These are phyloP conservation scores for Trypanosoma boissoni DNA, from an alignment of 208 protist species.

Conservation along the genomic window DNA sequence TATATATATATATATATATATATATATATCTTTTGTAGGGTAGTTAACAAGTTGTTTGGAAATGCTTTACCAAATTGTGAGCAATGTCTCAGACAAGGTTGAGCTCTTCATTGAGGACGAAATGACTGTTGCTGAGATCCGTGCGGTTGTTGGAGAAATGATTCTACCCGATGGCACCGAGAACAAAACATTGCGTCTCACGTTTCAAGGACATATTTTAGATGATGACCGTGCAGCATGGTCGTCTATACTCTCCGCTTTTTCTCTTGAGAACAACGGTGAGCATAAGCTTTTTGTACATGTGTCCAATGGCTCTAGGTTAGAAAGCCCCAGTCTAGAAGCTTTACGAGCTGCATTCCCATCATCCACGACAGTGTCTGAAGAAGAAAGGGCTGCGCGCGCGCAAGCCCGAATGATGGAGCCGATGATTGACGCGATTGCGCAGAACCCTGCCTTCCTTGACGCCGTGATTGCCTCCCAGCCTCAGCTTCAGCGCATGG, in stretches of 20 bases:
- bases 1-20: too few relatives aligned
- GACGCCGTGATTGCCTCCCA: conserved; percentile 47
- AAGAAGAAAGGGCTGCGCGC: conserved; percentile 38
- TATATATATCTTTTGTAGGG: conserved; percentile 1
- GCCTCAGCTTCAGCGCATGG: conserved; percentile 46
- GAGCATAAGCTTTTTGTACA: conserved; percentile 64
- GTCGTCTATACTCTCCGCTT: conserved; percentile 5
- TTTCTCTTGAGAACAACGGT: neutral
- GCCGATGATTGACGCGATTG: conserved; percentile 65
- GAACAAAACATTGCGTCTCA: conserved; percentile 41
- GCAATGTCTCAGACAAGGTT: conserved; percentile 55
- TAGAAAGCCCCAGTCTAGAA: conserved; percentile 36
- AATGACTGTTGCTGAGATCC: conserved; percentile 75
- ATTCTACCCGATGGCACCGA: conserved; percentile 30
- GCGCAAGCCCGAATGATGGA: conserved; percentile 52
- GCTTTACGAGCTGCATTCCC: conserved; percentile 38
- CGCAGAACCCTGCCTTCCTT: conserved; percentile 46
- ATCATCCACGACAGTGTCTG: conserved; percentile 22
- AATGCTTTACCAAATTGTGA: conserved; percentile 74
- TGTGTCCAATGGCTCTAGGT: conserved; percentile 27
- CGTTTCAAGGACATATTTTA: conserved; percentile 58
- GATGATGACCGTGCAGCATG: conserved; percentile 41
- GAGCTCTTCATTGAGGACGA: conserved; percentile 67
- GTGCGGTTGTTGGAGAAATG: conserved; percentile 55
- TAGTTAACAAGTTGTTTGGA: conserved; percentile 3